These are phyloP conservation scores for Candida glaebosa DNA, from an alignment of 805 yeast genomes.

Conservation along the genomic window DNA sequence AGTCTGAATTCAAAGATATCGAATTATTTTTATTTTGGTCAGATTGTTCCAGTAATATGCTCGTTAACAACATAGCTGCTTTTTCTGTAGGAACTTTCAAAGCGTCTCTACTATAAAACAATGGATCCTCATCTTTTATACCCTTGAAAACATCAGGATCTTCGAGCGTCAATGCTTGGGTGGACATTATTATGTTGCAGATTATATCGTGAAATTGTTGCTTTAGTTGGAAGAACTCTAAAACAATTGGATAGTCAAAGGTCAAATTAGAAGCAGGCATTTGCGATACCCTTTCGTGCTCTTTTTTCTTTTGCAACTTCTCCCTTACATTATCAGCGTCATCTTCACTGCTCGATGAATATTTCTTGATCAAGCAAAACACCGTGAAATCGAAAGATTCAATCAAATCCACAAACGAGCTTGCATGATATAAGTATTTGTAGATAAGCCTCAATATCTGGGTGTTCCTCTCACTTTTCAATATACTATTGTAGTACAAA, in stretches of 20 bases:
- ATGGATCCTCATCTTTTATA: conserved; percentile 52
- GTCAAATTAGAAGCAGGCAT: conserved; percentile 20
- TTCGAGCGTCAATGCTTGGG: conserved; percentile 64
- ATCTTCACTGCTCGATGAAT: conserved; percentile 17
- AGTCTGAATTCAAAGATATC: conserved; percentile 38
- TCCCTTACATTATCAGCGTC: conserved; percentile 12
- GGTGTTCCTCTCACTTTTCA: conserved; percentile 45
- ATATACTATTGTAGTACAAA: conserved; percentile 31
- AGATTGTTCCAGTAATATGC: conserved; percentile 45
- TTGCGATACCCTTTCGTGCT: conserved; percentile 5
- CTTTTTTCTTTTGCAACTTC: conserved; percentile 6
- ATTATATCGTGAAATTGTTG: conserved; percentile 66
- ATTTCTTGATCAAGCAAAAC: conserved; percentile 40
- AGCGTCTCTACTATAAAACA: conserved; percentile 37
- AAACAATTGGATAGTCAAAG: conserved; percentile 48
- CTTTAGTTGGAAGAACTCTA: conserved; percentile 74
- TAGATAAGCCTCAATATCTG: conserved; percentile 52
- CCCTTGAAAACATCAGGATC: conserved; percentile 75
- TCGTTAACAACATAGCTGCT: conserved; percentile 46
- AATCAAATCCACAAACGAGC: conserved; percentile 47
- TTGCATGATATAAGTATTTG: conserved; percentile 47
- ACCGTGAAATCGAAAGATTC: conserved; percentile 64
- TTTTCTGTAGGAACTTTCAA: conserved; percentile 44
- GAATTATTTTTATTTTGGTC: conserved; percentile 28
- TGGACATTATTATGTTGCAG: conserved; percentile 57